Percentiles rank a stretch among this genome's conserved stretches.
Conservation (phyloP, 805 yeast species). For the Yamadazyma akitaensis region DNA sequence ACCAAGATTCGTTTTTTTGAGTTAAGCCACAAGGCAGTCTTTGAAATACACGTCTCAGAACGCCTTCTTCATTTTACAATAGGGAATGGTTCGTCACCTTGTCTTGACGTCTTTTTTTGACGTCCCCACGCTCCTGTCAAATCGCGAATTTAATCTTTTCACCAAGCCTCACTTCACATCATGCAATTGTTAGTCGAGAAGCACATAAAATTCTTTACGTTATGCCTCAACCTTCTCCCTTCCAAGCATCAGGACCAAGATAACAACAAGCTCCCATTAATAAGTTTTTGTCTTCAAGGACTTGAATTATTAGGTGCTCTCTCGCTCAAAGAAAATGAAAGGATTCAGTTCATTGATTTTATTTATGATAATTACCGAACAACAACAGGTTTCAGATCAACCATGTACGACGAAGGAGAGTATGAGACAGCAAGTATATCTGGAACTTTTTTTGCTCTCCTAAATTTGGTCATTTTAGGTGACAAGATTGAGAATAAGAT, state of each 20-base stretch:
- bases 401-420: conserved; percentile 32
- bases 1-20: no score
- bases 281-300: conserved; percentile 68
- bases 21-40: no score
- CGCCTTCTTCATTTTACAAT: no score
- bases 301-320: conserved; percentile 39
- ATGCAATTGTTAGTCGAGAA: conserved; percentile 18
- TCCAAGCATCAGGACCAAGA: conserved; percentile 58
- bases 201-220: conserved; percentile 44
- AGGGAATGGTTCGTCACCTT: no score
- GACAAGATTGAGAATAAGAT: conserved; percentile 34
- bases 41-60: no score
- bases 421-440: conserved; percentile 68
- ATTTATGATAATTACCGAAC: conserved; percentile 46
- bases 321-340: conserved; percentile 9
- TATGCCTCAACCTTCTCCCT: conserved; percentile 56
- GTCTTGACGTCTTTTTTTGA: not conserved
- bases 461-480: conserved; percentile 49
- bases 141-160: not conserved
- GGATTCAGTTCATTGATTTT: conserved; percentile 26
- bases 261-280: conserved; percentile 63
- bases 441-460: conserved; percentile 74
- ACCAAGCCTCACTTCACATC: not conserved
- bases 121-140: not conserved
- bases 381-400: conserved; percentile 52